A percentile compares a stretch with the other conserved stretches of the same genome.
Evolutionary conservation across 306 rosid genomes (phyloP).

Genomic region (Lagenaria siceraria): DNA sequence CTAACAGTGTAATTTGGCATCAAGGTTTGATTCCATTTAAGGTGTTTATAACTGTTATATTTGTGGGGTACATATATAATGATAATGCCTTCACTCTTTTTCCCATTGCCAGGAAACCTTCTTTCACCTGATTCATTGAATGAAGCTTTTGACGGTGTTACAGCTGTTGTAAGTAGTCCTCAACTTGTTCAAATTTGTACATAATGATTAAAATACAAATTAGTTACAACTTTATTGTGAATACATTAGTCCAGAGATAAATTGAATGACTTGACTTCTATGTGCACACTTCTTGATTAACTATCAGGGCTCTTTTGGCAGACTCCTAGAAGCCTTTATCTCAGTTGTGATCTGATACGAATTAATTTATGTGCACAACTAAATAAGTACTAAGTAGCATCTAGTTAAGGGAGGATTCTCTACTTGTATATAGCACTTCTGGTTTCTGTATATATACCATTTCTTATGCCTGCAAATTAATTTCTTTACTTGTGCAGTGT

Average conservation of each 20-base stretch:
- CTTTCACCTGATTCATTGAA: slow-evolving; percentile 64
- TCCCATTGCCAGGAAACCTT: slow-evolving; percentile 58
- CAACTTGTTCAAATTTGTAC: background rate
- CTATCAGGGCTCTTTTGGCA: background rate
- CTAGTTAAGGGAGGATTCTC: background rate
- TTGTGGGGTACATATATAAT: slow-evolving; percentile 3
- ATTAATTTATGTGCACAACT: background rate
- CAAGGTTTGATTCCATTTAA: slow-evolving; percentile 33
- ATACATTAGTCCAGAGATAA: background rate
- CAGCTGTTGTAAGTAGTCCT: slow-evolving; percentile 64
- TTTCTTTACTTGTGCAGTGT: background rate
- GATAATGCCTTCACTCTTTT: slow-evolving; percentile 15
- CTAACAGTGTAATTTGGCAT: slow-evolving; percentile 52
- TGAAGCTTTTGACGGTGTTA: slow-evolving; percentile 74
- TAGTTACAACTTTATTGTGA: background rate
- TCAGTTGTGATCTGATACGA: background rate
- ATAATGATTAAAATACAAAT: background rate
- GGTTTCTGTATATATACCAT: background rate
- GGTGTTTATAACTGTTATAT: background rate
- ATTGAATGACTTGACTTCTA: background rate
- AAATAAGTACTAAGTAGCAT: background rate
- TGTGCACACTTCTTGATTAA: background rate
- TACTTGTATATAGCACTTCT: background rate
- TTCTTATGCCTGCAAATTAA: background rate
- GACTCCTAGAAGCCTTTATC: background rate